Conservation (phyloP, 2,329 filamentous ascomycete species). For the Apiospora rasikravindrae region DNA sequence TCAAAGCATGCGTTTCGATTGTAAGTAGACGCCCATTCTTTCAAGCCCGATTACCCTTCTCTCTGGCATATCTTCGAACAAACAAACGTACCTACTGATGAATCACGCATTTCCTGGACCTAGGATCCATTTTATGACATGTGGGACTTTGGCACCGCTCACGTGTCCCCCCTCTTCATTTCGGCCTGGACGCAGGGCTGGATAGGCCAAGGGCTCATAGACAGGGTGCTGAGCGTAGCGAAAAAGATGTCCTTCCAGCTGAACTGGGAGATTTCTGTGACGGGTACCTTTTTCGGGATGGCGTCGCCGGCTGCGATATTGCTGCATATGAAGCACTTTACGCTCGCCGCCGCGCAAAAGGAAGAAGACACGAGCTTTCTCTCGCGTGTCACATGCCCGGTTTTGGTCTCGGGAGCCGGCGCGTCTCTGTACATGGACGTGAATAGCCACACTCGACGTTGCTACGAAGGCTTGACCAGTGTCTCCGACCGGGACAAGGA, state of each 20-base stretch:
- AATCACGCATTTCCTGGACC: background rate
- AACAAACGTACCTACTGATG: background rate
- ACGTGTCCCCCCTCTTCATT: slow-evolving; percentile 34
- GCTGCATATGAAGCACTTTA: slow-evolving; percentile 28
- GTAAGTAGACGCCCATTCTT: background rate
- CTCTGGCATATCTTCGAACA: too few species aligned
- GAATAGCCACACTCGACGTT: slow-evolving; percentile 9
- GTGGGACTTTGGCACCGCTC: slow-evolving; percentile 33
- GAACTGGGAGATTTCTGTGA: slow-evolving; percentile 37
- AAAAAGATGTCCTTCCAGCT: slow-evolving; percentile 34
- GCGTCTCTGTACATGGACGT: slow-evolving; percentile 9
- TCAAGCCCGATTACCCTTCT: too few species aligned
- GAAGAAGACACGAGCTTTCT: slow-evolving; percentile 26
- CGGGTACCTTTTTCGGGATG: slow-evolving; percentile 31
- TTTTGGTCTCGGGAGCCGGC: slow-evolving; percentile 32
- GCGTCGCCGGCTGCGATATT: slow-evolving; percentile 33
- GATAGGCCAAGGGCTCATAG: slow-evolving; percentile 33
- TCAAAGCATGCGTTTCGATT: slow-evolving; percentile 49
- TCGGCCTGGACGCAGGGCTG: slow-evolving; percentile 31
- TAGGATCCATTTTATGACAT: slow-evolving; percentile 33
- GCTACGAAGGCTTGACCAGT: slow-evolving; percentile 9
- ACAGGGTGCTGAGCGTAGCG: slow-evolving; percentile 30
- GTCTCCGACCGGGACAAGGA: slow-evolving; percentile 21
- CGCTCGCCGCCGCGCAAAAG: slow-evolving; percentile 17
- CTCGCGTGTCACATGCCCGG: slow-evolving; percentile 33